These are phyloP conservation scores for Calonectria hongkongensis DNA, from an alignment of 2,329 filamentous ascomycete genomes.

Conservation along the genomic window DNA sequence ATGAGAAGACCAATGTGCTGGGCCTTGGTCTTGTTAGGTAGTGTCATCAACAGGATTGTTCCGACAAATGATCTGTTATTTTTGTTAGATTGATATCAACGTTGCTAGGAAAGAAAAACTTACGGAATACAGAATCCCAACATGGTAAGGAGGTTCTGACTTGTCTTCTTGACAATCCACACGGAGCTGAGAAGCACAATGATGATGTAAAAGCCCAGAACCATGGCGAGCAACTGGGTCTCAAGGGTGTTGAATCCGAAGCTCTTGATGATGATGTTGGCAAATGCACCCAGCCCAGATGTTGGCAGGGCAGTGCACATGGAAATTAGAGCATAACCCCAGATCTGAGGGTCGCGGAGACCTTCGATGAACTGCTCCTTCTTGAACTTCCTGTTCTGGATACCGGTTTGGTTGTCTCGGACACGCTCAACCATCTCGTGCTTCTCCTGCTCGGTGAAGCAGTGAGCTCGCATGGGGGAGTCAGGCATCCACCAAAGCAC, in stretches of 20 bases:
- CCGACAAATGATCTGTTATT: conserved; percentile 77
- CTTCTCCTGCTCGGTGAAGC: conserved; percentile 80
- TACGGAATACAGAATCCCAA: conserved; percentile 79
- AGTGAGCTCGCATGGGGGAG: conserved; percentile 82
- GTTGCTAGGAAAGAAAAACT: conserved; percentile 32
- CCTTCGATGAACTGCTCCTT: conserved; percentile 69
- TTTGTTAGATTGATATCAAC: conserved; percentile 30
- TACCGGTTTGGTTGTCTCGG: conserved; percentile 75
- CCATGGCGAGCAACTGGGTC: conserved; percentile 85
- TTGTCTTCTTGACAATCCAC: conserved; percentile 80
- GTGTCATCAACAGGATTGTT: conserved; percentile 82
- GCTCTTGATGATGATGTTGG: conserved; percentile 83
- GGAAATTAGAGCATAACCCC: conserved; percentile 78
- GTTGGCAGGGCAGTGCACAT: conserved; percentile 85
- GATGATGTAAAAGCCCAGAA: conserved; percentile 84
- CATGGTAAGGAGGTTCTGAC: conserved; percentile 83
- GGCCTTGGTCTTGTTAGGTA: conserved; percentile 73
- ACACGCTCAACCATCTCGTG: conserved; percentile 77
- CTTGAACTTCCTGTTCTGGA: conserved; percentile 73
- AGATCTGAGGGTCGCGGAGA: conserved; percentile 79
- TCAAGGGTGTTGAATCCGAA: conserved; percentile 80
- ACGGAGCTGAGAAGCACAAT: conserved; percentile 79
- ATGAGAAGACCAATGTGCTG: conserved; percentile 81
- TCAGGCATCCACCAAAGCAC: conserved; percentile 80
- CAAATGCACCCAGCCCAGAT: conserved; percentile 82